Evolutionary conservation across 2,329 filamentous ascomycete species (phyloP).

Genomic region (Colletotrichum sp.): DNA sequence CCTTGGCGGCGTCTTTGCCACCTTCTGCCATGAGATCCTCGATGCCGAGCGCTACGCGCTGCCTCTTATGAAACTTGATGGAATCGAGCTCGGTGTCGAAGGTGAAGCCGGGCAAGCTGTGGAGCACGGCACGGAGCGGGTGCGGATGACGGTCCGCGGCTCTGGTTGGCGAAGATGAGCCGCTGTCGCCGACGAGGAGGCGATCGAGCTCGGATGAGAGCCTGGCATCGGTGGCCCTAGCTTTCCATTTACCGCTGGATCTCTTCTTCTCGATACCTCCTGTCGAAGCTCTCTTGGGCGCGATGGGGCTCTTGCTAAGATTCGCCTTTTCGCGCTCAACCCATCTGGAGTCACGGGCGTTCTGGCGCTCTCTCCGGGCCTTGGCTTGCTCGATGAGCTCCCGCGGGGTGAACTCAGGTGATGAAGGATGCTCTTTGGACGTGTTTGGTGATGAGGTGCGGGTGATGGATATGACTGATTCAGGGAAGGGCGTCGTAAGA

Average conservation of each 20-base stretch:
- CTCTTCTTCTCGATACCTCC: not conserved
- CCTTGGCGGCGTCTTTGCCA: not conserved
- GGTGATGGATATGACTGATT: not conserved
- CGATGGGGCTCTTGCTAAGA: not conserved
- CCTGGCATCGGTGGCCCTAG: not conserved
- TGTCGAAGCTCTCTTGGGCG: not conserved
- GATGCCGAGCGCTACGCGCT: not conserved
- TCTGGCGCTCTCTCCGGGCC: not conserved
- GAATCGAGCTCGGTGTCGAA: slow-evolving; percentile 5
- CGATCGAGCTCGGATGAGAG: slow-evolving; percentile 1
- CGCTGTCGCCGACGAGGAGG: not conserved
- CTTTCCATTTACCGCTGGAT: not conserved
- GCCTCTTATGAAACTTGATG: not conserved
- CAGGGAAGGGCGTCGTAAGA: not conserved
- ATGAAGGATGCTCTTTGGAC: not conserved
- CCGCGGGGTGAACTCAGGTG: not conserved
- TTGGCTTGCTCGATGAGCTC: not conserved
- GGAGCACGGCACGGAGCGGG: not conserved
- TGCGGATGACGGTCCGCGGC: not conserved
- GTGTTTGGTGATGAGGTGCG: not conserved
- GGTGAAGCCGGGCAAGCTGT: not conserved
- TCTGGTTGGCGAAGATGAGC: not conserved
- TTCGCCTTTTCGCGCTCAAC: not conserved
- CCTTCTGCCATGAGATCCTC: not conserved
- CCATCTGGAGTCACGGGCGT: not conserved